phyloP scores from a whole-genome alignment of 2,329 filamentous ascomycete genomes.

The Achaetomium macrosporum region DNA sequence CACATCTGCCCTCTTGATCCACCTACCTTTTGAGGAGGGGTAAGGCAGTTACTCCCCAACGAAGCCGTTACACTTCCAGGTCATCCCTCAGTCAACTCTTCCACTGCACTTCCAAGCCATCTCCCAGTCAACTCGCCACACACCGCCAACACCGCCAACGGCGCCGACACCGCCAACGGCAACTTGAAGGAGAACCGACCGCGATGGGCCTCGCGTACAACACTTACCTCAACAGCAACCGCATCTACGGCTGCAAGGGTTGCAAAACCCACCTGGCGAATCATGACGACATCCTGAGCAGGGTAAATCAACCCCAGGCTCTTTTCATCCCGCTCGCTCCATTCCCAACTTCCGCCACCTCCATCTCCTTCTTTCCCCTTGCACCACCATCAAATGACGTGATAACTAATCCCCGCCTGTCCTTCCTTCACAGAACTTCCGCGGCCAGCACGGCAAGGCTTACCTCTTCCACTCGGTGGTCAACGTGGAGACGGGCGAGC shows the following conservation, averaged over 20 bases:
- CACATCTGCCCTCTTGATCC: no score
- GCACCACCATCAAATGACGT: neutral
- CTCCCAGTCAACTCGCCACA: no score
- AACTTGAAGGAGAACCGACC: neutral
- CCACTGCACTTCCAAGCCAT: no score
- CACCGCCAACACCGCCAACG: no score
- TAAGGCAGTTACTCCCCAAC: no score
- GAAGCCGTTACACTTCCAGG: no score
- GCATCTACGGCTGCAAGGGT: slow-evolving; percentile 87
- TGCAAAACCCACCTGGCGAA: slow-evolving; percentile 96
- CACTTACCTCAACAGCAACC: slow-evolving; percentile 76
- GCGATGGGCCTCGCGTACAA: slow-evolving; percentile 87
- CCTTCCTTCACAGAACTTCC: slow-evolving; percentile 68
- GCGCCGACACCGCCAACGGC: neutral
- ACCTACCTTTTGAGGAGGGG: no score
- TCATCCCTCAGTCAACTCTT: no score
- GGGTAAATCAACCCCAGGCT: slow-evolving; percentile 50
- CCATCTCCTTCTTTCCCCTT: neutral
- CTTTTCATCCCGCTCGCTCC: neutral
- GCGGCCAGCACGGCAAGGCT: slow-evolving; percentile 95
- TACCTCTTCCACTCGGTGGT: slow-evolving; percentile 94
- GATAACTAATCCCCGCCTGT: neutral
- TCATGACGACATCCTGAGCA: slow-evolving; percentile 91
- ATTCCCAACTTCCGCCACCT: neutral
- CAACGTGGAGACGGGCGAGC: slow-evolving; percentile 76